Evolutionary conservation across 495 filamentous ascomycete species (phyloP).

Genomic region (Melanomma pulvis-pyrius): DNA sequence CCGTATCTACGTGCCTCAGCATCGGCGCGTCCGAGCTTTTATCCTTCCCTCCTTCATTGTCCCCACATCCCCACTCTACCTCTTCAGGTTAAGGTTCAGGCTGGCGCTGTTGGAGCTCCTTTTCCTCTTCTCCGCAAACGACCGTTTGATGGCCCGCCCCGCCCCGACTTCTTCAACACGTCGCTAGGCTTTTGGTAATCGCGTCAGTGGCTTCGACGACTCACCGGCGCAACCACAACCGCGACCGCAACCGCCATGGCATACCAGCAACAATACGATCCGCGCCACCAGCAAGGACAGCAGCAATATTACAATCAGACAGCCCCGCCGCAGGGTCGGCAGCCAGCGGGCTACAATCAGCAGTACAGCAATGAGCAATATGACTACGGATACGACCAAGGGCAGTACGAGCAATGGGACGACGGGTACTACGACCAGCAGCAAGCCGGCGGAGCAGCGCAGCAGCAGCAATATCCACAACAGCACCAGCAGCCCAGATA

Average conservation of each 20-base stretch:
- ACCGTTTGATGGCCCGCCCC: slow-evolving; percentile 9
- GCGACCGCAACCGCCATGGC: slow-evolving; percentile 31
- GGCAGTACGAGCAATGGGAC: slow-evolving; percentile 45
- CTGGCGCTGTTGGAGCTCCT: background rate
- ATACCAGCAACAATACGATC: slow-evolving; percentile 40
- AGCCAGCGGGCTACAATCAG: slow-evolving; percentile 29
- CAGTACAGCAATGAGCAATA: slow-evolving; percentile 33
- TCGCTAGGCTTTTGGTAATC: slow-evolving; percentile 10
- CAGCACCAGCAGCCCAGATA: slow-evolving; percentile 53
- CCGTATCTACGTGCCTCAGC: background rate
- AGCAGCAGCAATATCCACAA: slow-evolving; percentile 39
- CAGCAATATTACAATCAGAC: slow-evolving; percentile 54
- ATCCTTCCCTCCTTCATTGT: background rate
- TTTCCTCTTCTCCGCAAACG: background rate
- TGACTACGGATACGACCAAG: slow-evolving; percentile 53
- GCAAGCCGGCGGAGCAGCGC: slow-evolving; percentile 42
- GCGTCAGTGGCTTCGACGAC: slow-evolving; percentile 4
- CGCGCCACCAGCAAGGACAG: slow-evolving; percentile 46
- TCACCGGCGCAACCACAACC: slow-evolving; percentile 1
- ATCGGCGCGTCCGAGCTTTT: slow-evolving; percentile 3
- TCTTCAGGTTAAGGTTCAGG: background rate
- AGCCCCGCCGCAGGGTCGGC: slow-evolving; percentile 38
- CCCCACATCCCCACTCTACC: background rate
- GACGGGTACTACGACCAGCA: slow-evolving; percentile 56
- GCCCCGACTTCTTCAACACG: background rate